A percentile compares a stretch with the other conserved stretches of the same genome.
Evolutionary conservation across 2,329 filamentous ascomycete genomes (phyloP).

Genomic region (Sarocladiaceae sp.): DNA sequence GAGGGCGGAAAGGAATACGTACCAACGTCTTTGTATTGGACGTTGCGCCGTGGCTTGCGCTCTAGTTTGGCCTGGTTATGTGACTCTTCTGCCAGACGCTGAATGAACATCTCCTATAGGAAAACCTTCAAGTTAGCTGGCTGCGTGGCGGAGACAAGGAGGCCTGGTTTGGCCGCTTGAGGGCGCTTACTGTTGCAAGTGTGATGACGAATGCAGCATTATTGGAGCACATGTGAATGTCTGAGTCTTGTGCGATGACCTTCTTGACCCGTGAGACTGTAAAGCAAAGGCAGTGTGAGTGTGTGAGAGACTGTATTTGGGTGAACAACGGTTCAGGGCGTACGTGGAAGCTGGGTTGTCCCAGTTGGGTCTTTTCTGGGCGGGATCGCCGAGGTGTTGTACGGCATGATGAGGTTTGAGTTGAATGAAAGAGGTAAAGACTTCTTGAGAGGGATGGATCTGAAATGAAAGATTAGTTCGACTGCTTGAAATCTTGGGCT

Average conservation of each 20-base stretch:
- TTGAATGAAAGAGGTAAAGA: no score
- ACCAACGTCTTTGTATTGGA: constrained; percentile 95
- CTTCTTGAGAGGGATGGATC: no score
- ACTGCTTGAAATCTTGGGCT: no score
- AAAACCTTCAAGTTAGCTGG: background rate
- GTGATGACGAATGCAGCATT: constrained; percentile 93
- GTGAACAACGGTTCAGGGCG: constrained; percentile 26
- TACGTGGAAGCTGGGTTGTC: constrained; percentile 77
- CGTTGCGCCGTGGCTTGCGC: constrained; percentile 83
- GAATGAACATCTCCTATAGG: constrained; percentile 85
- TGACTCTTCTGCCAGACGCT: constrained; percentile 78
- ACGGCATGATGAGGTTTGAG: constrained; percentile 58
- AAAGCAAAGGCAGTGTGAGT: background rate
- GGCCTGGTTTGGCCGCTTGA: no score
- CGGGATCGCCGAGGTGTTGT: constrained; percentile 79
- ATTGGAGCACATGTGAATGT: constrained; percentile 80
- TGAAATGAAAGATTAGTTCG: no score
- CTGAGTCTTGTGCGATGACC: constrained; percentile 83
- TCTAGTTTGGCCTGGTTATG: constrained; percentile 87
- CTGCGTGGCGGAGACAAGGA: background rate
- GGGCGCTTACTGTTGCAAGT: constrained; percentile 74
- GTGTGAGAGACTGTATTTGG: background rate
- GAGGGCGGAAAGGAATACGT: constrained; percentile 24
- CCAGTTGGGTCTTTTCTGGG: constrained; percentile 78
- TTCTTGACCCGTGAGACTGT: constrained; percentile 92